Evolutionary conservation across 331 rosid species (phyloP).

Genomic region (Cydonia oblonga): DNA sequence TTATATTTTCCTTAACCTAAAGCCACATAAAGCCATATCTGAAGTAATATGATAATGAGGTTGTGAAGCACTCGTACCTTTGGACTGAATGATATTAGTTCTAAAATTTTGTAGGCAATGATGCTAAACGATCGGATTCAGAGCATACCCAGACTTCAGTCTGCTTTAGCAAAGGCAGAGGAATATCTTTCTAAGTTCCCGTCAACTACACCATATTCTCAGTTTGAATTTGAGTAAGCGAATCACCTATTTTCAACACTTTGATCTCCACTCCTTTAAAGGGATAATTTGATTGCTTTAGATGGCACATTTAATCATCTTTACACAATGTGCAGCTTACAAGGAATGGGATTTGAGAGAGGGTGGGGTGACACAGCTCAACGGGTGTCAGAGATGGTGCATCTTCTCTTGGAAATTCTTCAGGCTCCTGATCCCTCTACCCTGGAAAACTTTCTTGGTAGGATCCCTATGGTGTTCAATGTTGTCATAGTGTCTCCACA

Average conservation of each 20-base stretch:
- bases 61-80: not conserved
- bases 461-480: conserved; percentile 86
- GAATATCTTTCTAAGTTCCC: conserved; percentile 25
- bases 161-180: conserved; percentile 69
- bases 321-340: conserved; percentile 14
- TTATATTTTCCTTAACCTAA: not conserved
- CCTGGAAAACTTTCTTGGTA: conserved; percentile 77
- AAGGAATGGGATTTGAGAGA: conserved; percentile 38
- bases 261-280: not conserved
- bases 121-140: conserved; percentile 74
- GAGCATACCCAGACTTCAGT: conserved; percentile 57
- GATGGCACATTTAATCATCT: not conserved
- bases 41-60: not conserved
- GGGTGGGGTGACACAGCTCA: conserved; percentile 39
- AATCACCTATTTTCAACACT: not conserved
- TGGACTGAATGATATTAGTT: not conserved
- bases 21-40: not conserved
- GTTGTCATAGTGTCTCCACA: conserved; percentile 90
- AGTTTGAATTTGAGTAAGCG: conserved; percentile 20
- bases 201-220: conserved; percentile 7
- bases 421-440: conserved; percentile 42
- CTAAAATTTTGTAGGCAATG: conserved; percentile 40
- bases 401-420: conserved; percentile 38
- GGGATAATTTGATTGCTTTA: not conserved
- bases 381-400: conserved; percentile 23